phyloP scores from a whole-genome alignment of 192 early-diverging fungal genomes.

The Podila minutissima region DNA sequence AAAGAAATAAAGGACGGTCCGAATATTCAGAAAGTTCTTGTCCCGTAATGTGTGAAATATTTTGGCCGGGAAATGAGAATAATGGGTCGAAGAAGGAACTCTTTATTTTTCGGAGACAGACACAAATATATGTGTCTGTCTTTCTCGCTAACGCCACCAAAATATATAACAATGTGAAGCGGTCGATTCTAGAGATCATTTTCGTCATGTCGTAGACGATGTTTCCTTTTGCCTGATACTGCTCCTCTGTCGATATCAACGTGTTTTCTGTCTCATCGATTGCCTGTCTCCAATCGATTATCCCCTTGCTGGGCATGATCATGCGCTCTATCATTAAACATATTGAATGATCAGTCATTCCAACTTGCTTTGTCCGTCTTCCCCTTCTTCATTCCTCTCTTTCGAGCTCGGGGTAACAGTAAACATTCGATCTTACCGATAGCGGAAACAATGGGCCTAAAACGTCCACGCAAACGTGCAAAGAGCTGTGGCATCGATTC shows the following conservation, averaged over 20 bases:
- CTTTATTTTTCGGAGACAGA: no score
- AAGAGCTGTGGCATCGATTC: slow-evolving; percentile 15
- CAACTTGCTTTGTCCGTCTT: no score
- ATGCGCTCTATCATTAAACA: slow-evolving; percentile 24
- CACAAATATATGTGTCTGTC: no score
- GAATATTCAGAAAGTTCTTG: no score
- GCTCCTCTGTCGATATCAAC: slow-evolving; percentile 17
- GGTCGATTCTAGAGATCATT: slow-evolving; percentile 10
- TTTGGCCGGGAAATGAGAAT: no score
- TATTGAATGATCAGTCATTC: neutral
- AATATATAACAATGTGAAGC: no score
- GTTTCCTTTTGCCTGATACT: slow-evolving; percentile 9
- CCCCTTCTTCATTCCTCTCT: no score
- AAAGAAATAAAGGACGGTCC: slow-evolving; percentile 12
- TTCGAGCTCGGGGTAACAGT: no score
- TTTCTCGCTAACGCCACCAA: no score
- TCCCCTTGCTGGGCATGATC: slow-evolving; percentile 1
- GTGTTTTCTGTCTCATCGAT: slow-evolving; percentile 5
- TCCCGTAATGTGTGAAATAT: no score
- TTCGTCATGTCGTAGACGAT: slow-evolving; percentile 12
- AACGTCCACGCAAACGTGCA: slow-evolving; percentile 18
- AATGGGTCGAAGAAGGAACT: no score
- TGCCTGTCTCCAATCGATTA: neutral
- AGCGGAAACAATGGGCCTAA: slow-evolving; percentile 24
- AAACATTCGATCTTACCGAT: neutral